A percentile compares a stretch with the other conserved stretches of the same genome.
Evolutionary conservation across 345 rosid genomes (phyloP).

Genomic region (Linum usitatissimum): DNA sequence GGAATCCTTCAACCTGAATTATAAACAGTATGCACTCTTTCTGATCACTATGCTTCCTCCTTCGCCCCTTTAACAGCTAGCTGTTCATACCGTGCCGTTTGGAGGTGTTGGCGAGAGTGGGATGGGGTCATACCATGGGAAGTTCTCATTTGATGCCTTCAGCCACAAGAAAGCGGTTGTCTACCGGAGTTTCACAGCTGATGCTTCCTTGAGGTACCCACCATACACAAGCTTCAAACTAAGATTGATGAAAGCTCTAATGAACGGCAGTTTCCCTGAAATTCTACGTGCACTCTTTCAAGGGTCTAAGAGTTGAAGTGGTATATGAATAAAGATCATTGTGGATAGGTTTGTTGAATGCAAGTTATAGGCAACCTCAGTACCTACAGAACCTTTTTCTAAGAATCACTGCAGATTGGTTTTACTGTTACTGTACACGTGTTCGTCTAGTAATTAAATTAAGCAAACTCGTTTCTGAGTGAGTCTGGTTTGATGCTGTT

Average conservation of each 20-base stretch:
- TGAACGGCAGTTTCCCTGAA: conserved; percentile 34
- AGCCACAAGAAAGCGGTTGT: conserved; percentile 80
- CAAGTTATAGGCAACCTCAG: conserved; percentile 1
- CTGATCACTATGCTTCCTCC: neutral
- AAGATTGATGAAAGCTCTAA: conserved; percentile 31
- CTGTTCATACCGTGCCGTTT: conserved; percentile 46
- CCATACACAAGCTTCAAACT: conserved; percentile 39
- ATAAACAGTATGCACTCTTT: neutral
- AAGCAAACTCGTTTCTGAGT: no score
- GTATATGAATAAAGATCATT: neutral
- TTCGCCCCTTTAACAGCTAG: conserved; percentile 27
- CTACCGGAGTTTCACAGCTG: conserved; percentile 51
- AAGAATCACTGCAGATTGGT: neutral
- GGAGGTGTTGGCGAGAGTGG: conserved; percentile 98
- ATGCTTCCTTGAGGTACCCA: conserved; percentile 55
- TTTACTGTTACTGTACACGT: neutral
- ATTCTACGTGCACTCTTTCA: conserved; percentile 49
- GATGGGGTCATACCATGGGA: conserved; percentile 76
- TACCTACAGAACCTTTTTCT: neutral
- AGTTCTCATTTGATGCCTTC: conserved; percentile 79
- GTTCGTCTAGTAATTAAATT: no score
- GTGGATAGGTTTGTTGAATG: neutral
- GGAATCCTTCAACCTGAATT: neutral
- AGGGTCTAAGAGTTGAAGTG: conserved; percentile 22
- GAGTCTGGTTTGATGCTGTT: no score